A percentile compares a stretch with the other conserved stretches of the same genome.
phyloP scores from a whole-genome alignment of 169 alveolate species.

The Eimeria sp. region DNA sequence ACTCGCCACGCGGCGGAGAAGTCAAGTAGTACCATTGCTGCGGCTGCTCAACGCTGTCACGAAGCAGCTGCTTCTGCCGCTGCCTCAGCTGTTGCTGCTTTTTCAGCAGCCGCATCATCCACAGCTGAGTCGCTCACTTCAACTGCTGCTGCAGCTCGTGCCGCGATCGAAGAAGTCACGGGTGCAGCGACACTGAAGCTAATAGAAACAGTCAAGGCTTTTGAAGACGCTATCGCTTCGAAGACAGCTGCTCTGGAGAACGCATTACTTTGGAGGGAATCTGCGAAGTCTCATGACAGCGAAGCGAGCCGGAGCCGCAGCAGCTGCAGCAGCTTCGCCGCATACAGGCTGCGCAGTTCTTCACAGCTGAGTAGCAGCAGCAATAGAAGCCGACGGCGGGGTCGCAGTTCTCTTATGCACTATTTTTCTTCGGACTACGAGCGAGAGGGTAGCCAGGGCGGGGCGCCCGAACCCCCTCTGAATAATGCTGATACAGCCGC shows the following conservation, averaged over 20 bases:
- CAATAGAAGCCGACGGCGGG: background rate
- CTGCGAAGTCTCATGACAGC: slow-evolving; percentile 11
- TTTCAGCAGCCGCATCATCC: slow-evolving; percentile 36
- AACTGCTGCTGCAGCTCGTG: slow-evolving; percentile 70
- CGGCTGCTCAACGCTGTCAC: slow-evolving; percentile 37
- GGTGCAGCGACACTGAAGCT: slow-evolving; percentile 16
- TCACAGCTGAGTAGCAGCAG: slow-evolving; percentile 51
- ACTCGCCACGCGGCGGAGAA: slow-evolving; percentile 38
- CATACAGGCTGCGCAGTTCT: slow-evolving; percentile 1
- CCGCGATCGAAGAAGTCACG: slow-evolving; percentile 35
- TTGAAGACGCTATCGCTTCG: slow-evolving; percentile 36
- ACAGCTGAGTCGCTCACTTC: slow-evolving; percentile 20
- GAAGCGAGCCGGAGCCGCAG: slow-evolving; percentile 20
- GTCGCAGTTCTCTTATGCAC: slow-evolving; percentile 34
- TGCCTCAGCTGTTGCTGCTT: slow-evolving; percentile 39
- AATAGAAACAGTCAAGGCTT: slow-evolving; percentile 2
- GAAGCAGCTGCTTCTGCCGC: slow-evolving; percentile 59
- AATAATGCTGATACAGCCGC: background rate
- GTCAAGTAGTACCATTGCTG: slow-evolving; percentile 33
- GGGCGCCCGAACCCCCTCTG: slow-evolving; percentile 6
- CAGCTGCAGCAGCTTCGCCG: slow-evolving; percentile 27
- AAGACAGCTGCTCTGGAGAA: slow-evolving; percentile 45
- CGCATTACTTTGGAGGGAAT: slow-evolving; percentile 16
- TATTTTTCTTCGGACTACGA: slow-evolving; percentile 37
- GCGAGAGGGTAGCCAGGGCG: slow-evolving; percentile 63